A percentile compares a stretch with the other conserved stretches of the same genome.
Evolutionary conservation across 2,329 filamentous ascomycete species (phyloP).

Genomic region (Neospermospora avenae): DNA sequence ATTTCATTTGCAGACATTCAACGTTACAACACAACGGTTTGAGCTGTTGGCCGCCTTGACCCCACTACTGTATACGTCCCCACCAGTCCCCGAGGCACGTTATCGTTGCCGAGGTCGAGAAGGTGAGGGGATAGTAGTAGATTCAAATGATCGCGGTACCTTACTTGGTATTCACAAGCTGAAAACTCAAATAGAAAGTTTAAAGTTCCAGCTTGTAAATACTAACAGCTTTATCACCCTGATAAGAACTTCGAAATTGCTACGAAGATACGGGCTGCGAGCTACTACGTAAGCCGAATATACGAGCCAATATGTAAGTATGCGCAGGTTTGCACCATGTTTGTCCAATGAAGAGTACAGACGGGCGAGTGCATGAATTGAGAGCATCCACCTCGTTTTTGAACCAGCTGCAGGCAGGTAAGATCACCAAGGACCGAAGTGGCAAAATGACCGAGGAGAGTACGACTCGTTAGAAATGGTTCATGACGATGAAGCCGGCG

Average conservation of each 20-base stretch:
- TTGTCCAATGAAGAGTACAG: neutral
- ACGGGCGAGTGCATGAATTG: conserved; percentile 30
- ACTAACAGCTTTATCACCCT: conserved; percentile 5
- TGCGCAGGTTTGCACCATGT: conserved; percentile 22
- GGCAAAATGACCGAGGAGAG: conserved; percentile 3
- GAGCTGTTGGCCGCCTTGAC: neutral
- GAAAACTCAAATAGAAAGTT: neutral
- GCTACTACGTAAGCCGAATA: conserved; percentile 10
- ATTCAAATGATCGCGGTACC: neutral
- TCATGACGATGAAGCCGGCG: conserved; percentile 10
- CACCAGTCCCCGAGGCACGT: neutral
- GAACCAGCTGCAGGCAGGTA: conserved; percentile 13
- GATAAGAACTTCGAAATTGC: conserved; percentile 1
- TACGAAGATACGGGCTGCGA: conserved; percentile 3
- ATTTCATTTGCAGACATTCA: neutral
- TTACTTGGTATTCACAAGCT: too few relatives aligned
- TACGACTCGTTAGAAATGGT: conserved; percentile 3
- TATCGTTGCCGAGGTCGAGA: conserved; percentile 12
- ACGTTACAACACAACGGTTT: neutral
- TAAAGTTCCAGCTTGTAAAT: neutral
- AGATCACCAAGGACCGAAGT: conserved; percentile 14
- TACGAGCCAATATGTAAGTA: conserved; percentile 18
- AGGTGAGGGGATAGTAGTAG: neutral
- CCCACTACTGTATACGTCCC: neutral
- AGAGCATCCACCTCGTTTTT: conserved; percentile 24